These are phyloP conservation scores for Ulmus americana DNA, from an alignment of 331 rosid genomes.

Conservation along the genomic window DNA sequence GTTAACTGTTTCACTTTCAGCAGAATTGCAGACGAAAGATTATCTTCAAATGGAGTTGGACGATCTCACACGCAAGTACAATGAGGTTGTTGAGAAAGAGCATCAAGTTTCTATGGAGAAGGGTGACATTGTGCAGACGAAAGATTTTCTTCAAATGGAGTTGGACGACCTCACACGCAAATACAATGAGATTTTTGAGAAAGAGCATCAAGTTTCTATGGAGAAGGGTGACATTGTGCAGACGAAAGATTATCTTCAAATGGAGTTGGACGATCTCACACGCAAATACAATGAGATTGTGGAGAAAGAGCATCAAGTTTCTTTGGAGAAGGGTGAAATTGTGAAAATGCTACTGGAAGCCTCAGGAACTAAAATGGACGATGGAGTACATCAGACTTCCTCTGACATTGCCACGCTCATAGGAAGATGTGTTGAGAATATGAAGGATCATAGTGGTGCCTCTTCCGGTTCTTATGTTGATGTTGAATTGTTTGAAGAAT, in stretches of 20 bases:
- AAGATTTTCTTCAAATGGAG: no score
- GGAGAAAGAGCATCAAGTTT: conserved; percentile 43
- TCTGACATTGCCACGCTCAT: conserved; percentile 32
- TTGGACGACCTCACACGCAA: no score
- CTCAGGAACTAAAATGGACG: conserved; percentile 51
- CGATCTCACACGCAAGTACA: conserved; percentile 39
- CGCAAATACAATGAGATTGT: conserved; percentile 40
- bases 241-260: conserved; percentile 41
- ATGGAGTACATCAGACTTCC: conserved; percentile 37
- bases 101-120: conserved; percentile 48
- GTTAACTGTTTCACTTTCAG: conserved; percentile 50
- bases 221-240: no score
- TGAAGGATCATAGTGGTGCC: conserved; percentile 46
- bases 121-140: conserved; percentile 48
- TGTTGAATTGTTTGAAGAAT: conserved; percentile 51
- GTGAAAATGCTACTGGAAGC: conserved; percentile 54
- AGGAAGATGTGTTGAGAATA: conserved; percentile 41
- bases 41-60: conserved; percentile 60
- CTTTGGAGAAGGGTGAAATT: conserved; percentile 52
- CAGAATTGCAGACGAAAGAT: conserved; percentile 60
- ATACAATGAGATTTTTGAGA: no score
- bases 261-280: conserved; percentile 54
- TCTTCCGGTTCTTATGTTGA: conserved; percentile 39
- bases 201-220: no score
- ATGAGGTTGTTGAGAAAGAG: conserved; percentile 47